phyloP scores from a whole-genome alignment of 331 rosid genomes.

The Quercus lobata region DNA sequence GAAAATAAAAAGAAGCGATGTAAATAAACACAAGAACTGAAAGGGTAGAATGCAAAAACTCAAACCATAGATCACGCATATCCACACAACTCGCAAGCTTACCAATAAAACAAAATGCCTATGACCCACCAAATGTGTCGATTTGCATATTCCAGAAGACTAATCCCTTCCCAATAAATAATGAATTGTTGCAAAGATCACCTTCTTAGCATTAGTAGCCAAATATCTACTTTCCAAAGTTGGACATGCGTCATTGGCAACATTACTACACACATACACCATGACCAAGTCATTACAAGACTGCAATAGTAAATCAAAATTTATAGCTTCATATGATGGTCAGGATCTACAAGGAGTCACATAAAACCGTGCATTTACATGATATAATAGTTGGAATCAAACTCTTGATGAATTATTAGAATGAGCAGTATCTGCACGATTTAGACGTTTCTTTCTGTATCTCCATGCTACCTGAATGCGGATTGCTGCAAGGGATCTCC shows the following conservation, averaged over 20 bases:
- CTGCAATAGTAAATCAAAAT: neutral
- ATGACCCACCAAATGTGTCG: too few relatives aligned
- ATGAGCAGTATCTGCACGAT: slow-evolving; percentile 33
- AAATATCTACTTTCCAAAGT: neutral
- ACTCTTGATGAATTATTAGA: slow-evolving; percentile 1
- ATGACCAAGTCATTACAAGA: neutral
- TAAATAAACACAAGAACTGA: too few relatives aligned
- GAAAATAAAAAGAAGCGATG: too few relatives aligned
- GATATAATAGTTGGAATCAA: neutral
- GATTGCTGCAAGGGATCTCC: slow-evolving; percentile 67
- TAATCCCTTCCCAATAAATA: too few relatives aligned
- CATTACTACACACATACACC: neutral
- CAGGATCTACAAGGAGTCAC: neutral
- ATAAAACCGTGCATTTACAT: neutral
- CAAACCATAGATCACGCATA: too few relatives aligned
- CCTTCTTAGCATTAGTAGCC: too few relatives aligned
- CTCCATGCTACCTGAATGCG: slow-evolving; percentile 84
- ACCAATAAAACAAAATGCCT: too few relatives aligned
- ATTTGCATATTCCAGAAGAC: too few relatives aligned
- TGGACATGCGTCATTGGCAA: neutral
- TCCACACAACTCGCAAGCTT: too few relatives aligned
- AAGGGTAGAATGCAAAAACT: too few relatives aligned
- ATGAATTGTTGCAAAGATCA: too few relatives aligned
- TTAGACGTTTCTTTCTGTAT: slow-evolving; percentile 53
- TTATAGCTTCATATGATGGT: neutral